Base-by-base conservation (phyloP, 2,329 filamentous ascomycete genomes). In the Ceratocystis lukuohia region DNA sequence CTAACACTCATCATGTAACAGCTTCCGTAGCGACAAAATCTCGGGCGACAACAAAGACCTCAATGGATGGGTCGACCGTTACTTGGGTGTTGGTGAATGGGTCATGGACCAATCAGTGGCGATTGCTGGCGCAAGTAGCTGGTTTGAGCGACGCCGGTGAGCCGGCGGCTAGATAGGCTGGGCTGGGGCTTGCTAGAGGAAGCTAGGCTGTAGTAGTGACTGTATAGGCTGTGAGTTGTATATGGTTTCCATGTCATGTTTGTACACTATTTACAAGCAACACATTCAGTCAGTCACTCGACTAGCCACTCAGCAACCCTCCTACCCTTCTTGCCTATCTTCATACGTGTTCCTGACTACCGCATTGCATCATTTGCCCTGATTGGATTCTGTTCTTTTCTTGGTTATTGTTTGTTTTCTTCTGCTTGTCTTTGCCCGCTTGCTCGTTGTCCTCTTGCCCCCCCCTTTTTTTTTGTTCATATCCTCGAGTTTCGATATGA, bases 51-150 rank as follows among this genome's bases (percentile, higher is more conserved):
- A 86, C 76, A 89, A 90, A 75, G 88, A 92, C 69, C 77, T 94
- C 71, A 87, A 88, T 75, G 87, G 86, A 73, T 97, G 92, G 91
- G 85, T 97, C 71, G 88, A 93, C 73, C 93, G 88, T 75, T 97
- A 97, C 76, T 85, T 97, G 56, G 91, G 91, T 69, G 87, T 96
- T 20, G 94, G 94, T 72, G 94, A 99, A 80, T 96, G 91, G 85
- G 89, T 96, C 70, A 96, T 99, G 91, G 94, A 99, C 76, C 89
- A 95, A 79, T 95, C 91, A 37, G 91, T 97, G 41, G 92, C 92
- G 50, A 84, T 97, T 67, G 89, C 96, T 74, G 88, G 91, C 53
- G 87, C 88, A 62, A 95, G 89, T 74, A 84, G 87, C 68, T 99
- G 86, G 78, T 99, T 99, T 75, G 92, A 96, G 79, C 84, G 94